Base-by-base conservation (phyloP, 108 stramenopile genomes). In the Heterococcus sp. region DNA sequence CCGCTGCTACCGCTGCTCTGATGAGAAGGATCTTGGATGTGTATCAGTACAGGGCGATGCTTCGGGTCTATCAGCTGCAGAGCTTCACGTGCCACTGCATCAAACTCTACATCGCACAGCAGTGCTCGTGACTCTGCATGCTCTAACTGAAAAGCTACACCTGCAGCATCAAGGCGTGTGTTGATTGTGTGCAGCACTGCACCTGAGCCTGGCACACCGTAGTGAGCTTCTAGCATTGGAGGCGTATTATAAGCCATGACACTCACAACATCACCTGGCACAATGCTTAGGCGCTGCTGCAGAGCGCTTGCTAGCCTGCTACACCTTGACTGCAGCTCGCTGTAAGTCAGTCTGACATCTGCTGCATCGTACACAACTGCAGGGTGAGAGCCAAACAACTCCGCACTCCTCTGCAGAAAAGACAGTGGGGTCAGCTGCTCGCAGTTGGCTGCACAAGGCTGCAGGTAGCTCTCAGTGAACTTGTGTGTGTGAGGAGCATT, bases 121-220 rank as follows among this genome's bases (percentile, higher is more conserved):
- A 84, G 67, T 8, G 76, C 64, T 40, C 66, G 75, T 65, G 75
- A 66, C 36, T 76, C 75, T 14, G 75, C 75, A 28, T 84, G 83
- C 65, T 71, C 70, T 21, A 84, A 72, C 79, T 81, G 65, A 37
- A 84, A 84, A 29, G 83, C 83, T 0, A 84, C 64, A 36, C 65
- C 35, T 1, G 68, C 36, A 35, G 83, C 64, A 34, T 75, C 74
- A 28, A 84, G 75, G 40, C 75, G 68, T 14, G 74, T 75, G 35
- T 84, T 84, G 75, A 84, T 69, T 38, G 75, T 84, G 75, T 84
- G 75, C n/a, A 84, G 68, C 0, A 76, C 70, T 30, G 83, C 75
- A 35, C 83, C 75, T 34, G 63, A 38, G 38, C 83, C 83, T 2
- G 83, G 83, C 33, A 84, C 36, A 33, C 75, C 75, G 46, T 76